Conservation (phyloP, 345 rosid genomes). For the Salix suchowensis region DNA sequence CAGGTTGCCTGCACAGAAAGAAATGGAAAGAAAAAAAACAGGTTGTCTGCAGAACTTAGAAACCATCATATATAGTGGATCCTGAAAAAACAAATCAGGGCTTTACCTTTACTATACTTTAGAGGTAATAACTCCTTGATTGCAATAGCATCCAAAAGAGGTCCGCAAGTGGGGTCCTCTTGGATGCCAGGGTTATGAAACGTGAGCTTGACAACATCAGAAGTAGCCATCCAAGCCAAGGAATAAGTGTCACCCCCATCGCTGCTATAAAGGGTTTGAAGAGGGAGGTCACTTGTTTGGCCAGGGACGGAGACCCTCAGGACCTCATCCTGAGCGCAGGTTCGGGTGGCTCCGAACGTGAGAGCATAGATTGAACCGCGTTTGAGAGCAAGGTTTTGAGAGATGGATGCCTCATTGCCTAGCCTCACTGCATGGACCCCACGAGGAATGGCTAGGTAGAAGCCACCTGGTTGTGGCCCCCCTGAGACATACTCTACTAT, state of each 20-base stretch:
- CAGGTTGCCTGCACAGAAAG: slow-evolving; percentile 40
- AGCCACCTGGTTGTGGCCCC: slow-evolving; percentile 85
- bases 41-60: background rate
- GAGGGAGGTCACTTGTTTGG: slow-evolving; percentile 48
- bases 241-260: slow-evolving; percentile 81
- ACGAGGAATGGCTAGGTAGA: slow-evolving; percentile 60
- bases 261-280: slow-evolving; percentile 65
- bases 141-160: slow-evolving; percentile 74
- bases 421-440: slow-evolving; percentile 75
- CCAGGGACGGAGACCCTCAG: slow-evolving; percentile 46
- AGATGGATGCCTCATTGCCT: slow-evolving; percentile 74
- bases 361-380: slow-evolving; percentile 48
- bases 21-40: background rate
- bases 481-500: slow-evolving; percentile 66
- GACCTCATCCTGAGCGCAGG: slow-evolving; percentile 81
- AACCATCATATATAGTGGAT: background rate
- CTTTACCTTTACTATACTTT: slow-evolving; percentile 35
- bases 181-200: slow-evolving; percentile 82
- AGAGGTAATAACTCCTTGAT: slow-evolving; percentile 63
- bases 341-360: slow-evolving; percentile 73
- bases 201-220: slow-evolving; percentile 48
- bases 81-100: background rate
- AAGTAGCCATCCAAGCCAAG: slow-evolving; percentile 54
- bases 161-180: slow-evolving; percentile 80
- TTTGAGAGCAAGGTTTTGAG: slow-evolving; percentile 48